Evolutionary conservation across 441 rosid species (phyloP).

Genomic region (Adansonia gregorii): DNA sequence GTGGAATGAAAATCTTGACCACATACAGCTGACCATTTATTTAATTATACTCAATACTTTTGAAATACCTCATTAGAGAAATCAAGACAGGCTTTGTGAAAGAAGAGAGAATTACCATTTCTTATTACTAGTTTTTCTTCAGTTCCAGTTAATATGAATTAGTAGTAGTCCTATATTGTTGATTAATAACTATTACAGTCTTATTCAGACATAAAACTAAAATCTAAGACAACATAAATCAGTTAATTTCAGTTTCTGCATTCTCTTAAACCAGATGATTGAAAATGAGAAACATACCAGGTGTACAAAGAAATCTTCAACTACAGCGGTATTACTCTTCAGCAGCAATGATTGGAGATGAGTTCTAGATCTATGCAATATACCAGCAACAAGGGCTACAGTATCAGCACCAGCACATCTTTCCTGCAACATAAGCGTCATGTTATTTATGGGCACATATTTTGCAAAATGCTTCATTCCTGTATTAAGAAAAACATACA

Average conservation of each 20-base stretch:
- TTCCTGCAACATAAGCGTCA: conserved; percentile 69
- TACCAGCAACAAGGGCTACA: conserved; percentile 77
- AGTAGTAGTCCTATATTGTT: not conserved
- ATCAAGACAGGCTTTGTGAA: not conserved
- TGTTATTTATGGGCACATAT: conserved; percentile 29
- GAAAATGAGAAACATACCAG: conserved; percentile 59
- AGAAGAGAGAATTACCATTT: not conserved
- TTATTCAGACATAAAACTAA: conserved; percentile 10
- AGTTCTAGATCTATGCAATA: conserved; percentile 82
- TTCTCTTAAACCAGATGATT: not conserved
- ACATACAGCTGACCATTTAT: not conserved
- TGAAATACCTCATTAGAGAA: not conserved
- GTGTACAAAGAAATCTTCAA: conserved; percentile 83
- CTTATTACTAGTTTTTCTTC: not conserved
- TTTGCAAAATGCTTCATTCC: conserved; percentile 22
- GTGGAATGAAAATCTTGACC: conserved; percentile 5
- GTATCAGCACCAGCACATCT: conserved; percentile 89
- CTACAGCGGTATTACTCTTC: conserved; percentile 70
- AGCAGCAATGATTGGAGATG: conserved; percentile 90
- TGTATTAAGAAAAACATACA: conserved; percentile 23
- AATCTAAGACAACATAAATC: not conserved
- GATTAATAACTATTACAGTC: not conserved
- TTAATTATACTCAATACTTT: not conserved
- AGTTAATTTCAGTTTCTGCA: not conserved
- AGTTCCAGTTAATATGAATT: not conserved